Base-by-base conservation (phyloP, 140 eudicot genomes). In the Cichorium intybus region DNA sequence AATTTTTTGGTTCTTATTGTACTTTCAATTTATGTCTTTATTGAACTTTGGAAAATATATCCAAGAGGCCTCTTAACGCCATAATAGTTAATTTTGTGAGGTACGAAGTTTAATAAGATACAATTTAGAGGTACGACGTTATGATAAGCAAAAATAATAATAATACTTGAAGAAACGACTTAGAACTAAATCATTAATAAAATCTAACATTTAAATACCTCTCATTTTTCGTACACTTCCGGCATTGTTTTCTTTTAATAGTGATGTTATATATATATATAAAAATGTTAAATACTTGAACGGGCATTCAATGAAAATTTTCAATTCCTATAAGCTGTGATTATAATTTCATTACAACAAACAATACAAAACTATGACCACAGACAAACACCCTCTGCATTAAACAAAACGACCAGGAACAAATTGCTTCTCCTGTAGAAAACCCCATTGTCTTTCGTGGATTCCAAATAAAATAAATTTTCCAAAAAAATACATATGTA, bases 291-390 rank as follows among this genome's bases (percentile, higher is more conserved):
- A 41, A 37, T 26, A 43, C 33, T 26, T 12, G 27, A 56, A 34
- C 10, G 21, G 75, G 31, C 24, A 70, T 48, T 56, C 41, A 63
- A 29, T 12, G 24, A 51, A 46, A 58, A 58, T 10, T 1, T 16
- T 17, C 7, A 7, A 56, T 57, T 56, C 55, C 50, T 66, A 49
- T 74, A 56, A 56, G 72, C 16, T 64, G 66, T 63, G 66, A 55
- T 56, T 43, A 55, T 56, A 18, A 28, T 43, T 10, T 22, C 39
- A 59, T 73, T 65, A 65, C 79, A 73, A 64, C 73, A 73, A 65
- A 56, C 68, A 73, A 73, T 56, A 73, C 78, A 65, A 73, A 56
- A 73, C 33, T 73, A 65, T 73, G 72, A 54, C 53, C 14, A 15
- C 14, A 15, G 27, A 15, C 49, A 45, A 60, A 43, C 76, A 50